These are phyloP conservation scores for Imleria badia DNA, from an alignment of 768 basidiomycete species.

Conservation along the genomic window DNA sequence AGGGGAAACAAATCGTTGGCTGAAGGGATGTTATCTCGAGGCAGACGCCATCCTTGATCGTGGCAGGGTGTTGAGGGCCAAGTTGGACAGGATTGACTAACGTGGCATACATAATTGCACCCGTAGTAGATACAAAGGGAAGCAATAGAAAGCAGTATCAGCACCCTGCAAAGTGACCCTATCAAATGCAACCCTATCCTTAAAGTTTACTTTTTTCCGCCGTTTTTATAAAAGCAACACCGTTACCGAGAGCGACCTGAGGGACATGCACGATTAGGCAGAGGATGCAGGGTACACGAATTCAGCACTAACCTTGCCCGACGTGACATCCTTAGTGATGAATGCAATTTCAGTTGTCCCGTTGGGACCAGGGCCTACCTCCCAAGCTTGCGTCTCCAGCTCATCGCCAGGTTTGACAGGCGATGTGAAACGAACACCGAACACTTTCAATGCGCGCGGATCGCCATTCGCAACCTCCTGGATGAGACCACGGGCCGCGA, in stretches of 20 bases:
- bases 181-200: background rate
- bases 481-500: constrained; percentile 75
- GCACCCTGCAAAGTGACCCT: background rate
- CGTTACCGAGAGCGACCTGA: constrained; percentile 56
- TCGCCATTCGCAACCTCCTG: constrained; percentile 60
- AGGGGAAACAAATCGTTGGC: constrained; percentile 70
- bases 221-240: constrained; percentile 64
- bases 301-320: constrained; percentile 49
- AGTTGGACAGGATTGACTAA: constrained; percentile 8
- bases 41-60: constrained; percentile 64
- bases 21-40: constrained; percentile 86
- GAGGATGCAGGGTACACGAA: background rate
- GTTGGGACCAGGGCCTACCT: constrained; percentile 63
- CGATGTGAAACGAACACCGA: constrained; percentile 75
- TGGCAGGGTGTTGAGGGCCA: constrained; percentile 49
- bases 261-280: background rate
- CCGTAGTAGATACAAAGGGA: background rate
- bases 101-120: background rate
- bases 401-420: constrained; percentile 83
- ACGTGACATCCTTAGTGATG: constrained; percentile 56
- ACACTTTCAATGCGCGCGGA: constrained; percentile 60
- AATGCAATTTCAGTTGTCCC: constrained; percentile 62
- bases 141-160: background rate
- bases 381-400: constrained; percentile 78
- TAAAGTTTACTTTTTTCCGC: constrained; percentile 44